These are phyloP conservation scores for Phytophthora citricola DNA, from an alignment of 352 stramenopile genomes.

Conservation along the genomic window DNA sequence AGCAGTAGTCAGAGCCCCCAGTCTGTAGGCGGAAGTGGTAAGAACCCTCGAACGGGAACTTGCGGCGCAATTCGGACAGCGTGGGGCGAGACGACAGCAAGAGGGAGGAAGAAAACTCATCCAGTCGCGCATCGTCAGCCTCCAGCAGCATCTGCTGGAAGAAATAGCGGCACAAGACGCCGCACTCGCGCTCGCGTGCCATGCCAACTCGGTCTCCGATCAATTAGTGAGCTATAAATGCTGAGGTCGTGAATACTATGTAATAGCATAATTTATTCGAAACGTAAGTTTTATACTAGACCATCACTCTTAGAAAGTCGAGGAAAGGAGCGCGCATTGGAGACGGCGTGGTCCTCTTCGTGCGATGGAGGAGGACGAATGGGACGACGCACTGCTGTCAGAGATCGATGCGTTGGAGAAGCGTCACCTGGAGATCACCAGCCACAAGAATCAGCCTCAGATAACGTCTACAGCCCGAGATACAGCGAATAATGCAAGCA, in stretches of 20 bases:
- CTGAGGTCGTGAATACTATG: too few relatives aligned
- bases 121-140: constrained; percentile 39
- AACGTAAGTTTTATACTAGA: too few relatives aligned
- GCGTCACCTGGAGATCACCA: constrained; percentile 36
- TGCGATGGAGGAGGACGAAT: constrained; percentile 69
- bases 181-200: not conserved
- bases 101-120: constrained; percentile 64
- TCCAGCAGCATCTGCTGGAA: constrained; percentile 82
- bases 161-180: constrained; percentile 86
- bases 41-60: constrained; percentile 80
- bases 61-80: constrained; percentile 61
- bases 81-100: constrained; percentile 73
- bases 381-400: constrained; percentile 82
- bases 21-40: constrained; percentile 86
- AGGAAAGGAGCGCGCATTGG: too few relatives aligned
- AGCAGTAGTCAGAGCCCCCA: constrained; percentile 61
- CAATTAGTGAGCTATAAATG: too few relatives aligned
- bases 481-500: constrained; percentile 1
- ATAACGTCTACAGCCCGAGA: not conserved
- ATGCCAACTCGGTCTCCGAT: too few relatives aligned
- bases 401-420: constrained; percentile 73
- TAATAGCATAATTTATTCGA: too few relatives aligned
- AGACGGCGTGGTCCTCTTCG: not conserved
- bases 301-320: too few relatives aligned
- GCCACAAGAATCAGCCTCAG: constrained; percentile 17